Conservation (phyloP, 768 basidiomycete species). For the Russula vinacea region DNA sequence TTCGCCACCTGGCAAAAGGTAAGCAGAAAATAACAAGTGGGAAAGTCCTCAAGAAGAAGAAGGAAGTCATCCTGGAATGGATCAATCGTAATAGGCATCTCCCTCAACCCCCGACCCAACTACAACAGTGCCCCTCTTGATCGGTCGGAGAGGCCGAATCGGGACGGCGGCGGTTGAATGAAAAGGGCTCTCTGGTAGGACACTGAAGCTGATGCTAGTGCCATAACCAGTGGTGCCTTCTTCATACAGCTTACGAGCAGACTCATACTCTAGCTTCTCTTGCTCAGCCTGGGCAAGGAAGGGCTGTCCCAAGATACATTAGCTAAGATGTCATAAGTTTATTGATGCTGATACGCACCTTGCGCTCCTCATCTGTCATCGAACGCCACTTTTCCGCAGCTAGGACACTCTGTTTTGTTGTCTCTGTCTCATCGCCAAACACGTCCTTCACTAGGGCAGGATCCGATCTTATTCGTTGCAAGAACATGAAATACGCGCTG, state of each 20-base stretch:
- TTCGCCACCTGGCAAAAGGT: constrained; percentile 17
- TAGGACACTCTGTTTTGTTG: constrained; percentile 90
- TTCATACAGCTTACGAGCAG: constrained; percentile 81
- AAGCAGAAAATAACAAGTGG: constrained; percentile 10
- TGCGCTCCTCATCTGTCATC: constrained; percentile 90
- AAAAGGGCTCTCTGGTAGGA: constrained; percentile 65
- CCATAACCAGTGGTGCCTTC: constrained; percentile 68
- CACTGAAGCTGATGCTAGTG: constrained; percentile 79
- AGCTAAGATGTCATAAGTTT: constrained; percentile 22
- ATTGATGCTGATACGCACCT: constrained; percentile 51
- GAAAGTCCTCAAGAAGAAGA: constrained; percentile 11
- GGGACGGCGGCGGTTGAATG: constrained; percentile 42
- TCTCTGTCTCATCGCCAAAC: constrained; percentile 88
- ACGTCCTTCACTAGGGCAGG: constrained; percentile 70
- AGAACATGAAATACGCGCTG: constrained; percentile 92
- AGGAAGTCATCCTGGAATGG: constrained; percentile 5
- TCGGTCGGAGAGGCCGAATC: constrained; percentile 40
- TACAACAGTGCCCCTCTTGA: constrained; percentile 50
- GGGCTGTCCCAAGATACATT: constrained; percentile 49
- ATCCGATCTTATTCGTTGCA: constrained; percentile 84
- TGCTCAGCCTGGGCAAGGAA: constrained; percentile 92
- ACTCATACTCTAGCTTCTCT: constrained; percentile 92
- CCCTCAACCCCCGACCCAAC: constrained; percentile 69
- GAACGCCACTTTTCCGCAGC: constrained; percentile 92
- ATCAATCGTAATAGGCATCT: constrained; percentile 43